Evolutionary conservation across 306 rosid species (phyloP).

Genomic region (Sicyos edulis): DNA sequence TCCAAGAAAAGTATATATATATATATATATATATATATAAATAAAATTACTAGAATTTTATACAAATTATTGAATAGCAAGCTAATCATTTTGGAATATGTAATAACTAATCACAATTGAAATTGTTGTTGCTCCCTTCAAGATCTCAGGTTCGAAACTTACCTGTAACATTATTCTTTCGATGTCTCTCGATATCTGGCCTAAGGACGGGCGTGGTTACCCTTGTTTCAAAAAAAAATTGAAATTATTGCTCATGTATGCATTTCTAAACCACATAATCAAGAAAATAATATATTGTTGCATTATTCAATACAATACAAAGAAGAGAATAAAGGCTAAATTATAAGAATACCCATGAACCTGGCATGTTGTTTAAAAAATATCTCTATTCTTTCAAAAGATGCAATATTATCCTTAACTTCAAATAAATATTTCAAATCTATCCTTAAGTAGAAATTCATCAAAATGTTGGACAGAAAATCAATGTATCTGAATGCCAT

Average conservation of each 20-base stretch:
- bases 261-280: background rate
- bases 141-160: too few species aligned
- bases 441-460: background rate
- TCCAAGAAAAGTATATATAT: background rate
- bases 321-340: background rate
- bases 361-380: background rate
- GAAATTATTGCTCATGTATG: background rate
- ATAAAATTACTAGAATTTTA: background rate
- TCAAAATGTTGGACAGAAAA: background rate
- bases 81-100: background rate
- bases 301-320: conserved; percentile 4
- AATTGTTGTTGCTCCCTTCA: too few species aligned
- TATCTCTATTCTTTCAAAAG: background rate
- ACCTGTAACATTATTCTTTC: too few species aligned
- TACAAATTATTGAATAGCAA: background rate
- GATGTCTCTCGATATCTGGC: too few species aligned
- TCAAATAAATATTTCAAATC: background rate
- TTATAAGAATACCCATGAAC: background rate
- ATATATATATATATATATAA: too few species aligned
- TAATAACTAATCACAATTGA: background rate
- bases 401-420: background rate
- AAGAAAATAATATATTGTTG: background rate
- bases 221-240: too few species aligned
- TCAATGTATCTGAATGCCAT: background rate
- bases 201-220: too few species aligned